phyloP scores from a whole-genome alignment of 306 rosid species.

The Rubus idaeus region DNA sequence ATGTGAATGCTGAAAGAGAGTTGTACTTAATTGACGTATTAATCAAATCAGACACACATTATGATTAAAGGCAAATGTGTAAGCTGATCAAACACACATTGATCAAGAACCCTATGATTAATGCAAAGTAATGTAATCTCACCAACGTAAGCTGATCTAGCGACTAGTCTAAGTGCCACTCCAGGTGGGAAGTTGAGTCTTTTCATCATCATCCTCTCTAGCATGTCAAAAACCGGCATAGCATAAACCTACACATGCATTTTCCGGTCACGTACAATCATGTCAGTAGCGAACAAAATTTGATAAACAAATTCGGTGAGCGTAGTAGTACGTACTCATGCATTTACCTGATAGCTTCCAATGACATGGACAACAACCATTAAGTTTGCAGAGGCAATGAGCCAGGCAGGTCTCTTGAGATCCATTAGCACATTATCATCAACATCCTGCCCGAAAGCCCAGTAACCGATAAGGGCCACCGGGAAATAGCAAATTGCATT shows the following conservation, averaged over 20 bases:
- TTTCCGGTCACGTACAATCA: not conserved
- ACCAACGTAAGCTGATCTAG: constrained; percentile 82
- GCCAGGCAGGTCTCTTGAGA: constrained; percentile 76
- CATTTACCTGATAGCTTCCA: constrained; percentile 87
- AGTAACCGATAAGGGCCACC: constrained; percentile 79
- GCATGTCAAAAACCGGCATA: constrained; percentile 84
- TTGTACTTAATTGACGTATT: not conserved
- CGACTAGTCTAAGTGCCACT: constrained; percentile 61
- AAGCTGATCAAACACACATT: not conserved
- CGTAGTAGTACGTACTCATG: not conserved
- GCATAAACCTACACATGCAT: constrained; percentile 62
- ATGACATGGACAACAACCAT: constrained; percentile 89
- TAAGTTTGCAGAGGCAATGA: constrained; percentile 85
- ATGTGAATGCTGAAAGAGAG: constrained; percentile 65
- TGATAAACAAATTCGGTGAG: not conserved
- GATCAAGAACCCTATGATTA: not conserved
- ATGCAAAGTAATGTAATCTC: constrained; percentile 13
- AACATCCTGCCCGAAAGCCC: constrained; percentile 89
- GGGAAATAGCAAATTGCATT: constrained; percentile 92
- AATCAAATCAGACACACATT: not conserved
- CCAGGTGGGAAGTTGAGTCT: constrained; percentile 63
- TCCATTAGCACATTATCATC: constrained; percentile 67
- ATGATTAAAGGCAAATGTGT: not conserved
- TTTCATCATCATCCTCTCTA: constrained; percentile 63
- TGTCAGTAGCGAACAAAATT: not conserved